Conservation (phyloP, 768 basidiomycete species). For the Psilocybe sp. region DNA sequence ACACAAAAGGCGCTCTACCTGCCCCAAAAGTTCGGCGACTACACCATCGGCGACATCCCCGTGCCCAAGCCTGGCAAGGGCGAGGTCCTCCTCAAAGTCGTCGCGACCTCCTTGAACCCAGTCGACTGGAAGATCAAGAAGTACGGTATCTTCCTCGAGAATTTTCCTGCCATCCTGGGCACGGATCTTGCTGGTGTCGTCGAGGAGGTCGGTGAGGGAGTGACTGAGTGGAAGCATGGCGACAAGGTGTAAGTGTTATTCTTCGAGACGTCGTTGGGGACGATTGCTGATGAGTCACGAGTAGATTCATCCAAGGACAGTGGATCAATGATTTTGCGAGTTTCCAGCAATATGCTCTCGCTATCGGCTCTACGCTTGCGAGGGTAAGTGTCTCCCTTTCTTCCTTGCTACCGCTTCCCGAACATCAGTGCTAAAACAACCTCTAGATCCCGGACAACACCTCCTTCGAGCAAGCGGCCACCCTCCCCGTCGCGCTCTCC, state of each 20-base stretch:
- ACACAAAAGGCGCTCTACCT: conserved; percentile 5
- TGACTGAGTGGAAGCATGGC: conserved; percentile 6
- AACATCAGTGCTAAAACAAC: too few species aligned
- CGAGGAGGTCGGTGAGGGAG: conserved; percentile 11
- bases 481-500: conserved; percentile 45
- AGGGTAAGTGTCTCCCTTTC: too few species aligned
- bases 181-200: conserved; percentile 14
- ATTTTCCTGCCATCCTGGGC: conserved; percentile 13
- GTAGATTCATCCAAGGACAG: too few species aligned
- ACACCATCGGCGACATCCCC: neutral
- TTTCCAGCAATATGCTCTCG: too few species aligned
- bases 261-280: too few species aligned
- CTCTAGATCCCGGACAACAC: conserved; percentile 35
- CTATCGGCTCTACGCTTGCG: too few species aligned
- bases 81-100: conserved; percentile 19
- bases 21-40: conserved; percentile 1
- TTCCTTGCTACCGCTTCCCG: too few species aligned
- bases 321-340: too few species aligned
- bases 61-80: conserved; percentile 11
- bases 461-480: conserved; percentile 39
- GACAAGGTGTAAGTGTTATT: conserved; percentile 14
- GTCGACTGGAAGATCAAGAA: conserved; percentile 20
- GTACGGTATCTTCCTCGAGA: conserved; percentile 7
- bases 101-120: conserved; percentile 18
- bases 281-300: too few species aligned